phyloP scores from a whole-genome alignment of 2,329 filamentous ascomycete genomes.

The Lanzia echinophila region DNA sequence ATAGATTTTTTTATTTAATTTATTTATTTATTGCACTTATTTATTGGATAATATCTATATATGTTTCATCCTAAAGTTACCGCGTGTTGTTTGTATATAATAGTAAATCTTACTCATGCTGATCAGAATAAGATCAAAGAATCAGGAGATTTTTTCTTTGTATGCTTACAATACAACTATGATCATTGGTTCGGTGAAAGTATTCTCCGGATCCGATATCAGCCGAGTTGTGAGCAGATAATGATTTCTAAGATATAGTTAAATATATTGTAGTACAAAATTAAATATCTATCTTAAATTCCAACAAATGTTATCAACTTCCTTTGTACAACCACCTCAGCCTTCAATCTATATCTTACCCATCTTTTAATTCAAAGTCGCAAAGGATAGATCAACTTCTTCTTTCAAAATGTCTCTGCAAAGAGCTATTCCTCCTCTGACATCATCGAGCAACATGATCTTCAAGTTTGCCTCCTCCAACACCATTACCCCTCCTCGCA shows the following conservation, averaged over 20 bases:
- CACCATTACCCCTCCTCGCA: slow-evolving; percentile 31
- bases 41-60: no score
- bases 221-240: slow-evolving; percentile 2
- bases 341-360: neutral
- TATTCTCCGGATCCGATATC: slow-evolving; percentile 2
- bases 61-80: no score
- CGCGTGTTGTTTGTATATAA: no score
- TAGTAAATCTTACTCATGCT: neutral
- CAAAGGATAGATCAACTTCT: neutral
- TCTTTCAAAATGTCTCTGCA: slow-evolving; percentile 25
- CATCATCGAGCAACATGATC: slow-evolving; percentile 25
- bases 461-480: slow-evolving; percentile 26
- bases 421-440: slow-evolving; percentile 26
- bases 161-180: slow-evolving; percentile 4
- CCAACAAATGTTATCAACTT: neutral
- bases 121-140: neutral
- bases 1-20: no score
- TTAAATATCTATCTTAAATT: neutral
- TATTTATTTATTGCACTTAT: no score
- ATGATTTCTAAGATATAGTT: slow-evolving; percentile 7
- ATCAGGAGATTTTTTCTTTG: neutral
- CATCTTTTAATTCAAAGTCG: neutral
- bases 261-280: neutral
- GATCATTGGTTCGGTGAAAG: slow-evolving; percentile 3
- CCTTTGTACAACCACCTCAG: neutral